Base-by-base conservation (phyloP, 805 yeast species). In the Zygotorulaspora danielsina region DNA sequence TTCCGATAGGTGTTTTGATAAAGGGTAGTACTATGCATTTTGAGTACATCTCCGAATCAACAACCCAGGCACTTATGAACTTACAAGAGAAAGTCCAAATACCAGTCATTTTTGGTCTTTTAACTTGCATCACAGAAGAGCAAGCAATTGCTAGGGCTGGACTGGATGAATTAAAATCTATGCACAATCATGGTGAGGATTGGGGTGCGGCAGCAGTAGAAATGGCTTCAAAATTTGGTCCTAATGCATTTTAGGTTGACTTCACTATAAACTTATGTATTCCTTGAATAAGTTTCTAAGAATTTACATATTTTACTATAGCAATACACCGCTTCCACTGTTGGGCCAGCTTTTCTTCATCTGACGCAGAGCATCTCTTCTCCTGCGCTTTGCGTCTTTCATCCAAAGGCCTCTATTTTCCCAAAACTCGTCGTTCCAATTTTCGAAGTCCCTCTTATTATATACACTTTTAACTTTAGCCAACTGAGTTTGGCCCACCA, bases 151-250 rank as follows among this genome's bases (percentile, higher is more conserved):
- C 80, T 15, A 81, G 98, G 66, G 95, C 97, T 9, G 98, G 97
- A 18, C 68, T 90, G 46, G 87, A 83, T 42, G 79, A 79, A 51
- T 67, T 61, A 8, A 50, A 60, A 17, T 46, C 61, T 13, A 76
- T 80, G 79, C 97, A 93, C 65, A 90, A 90, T 70, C 98, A 93
- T 58, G 98, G 98, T 49, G 86, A 76, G 57, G 98, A 93, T 64
- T 90, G 98, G 98, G 98, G 95, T 51, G 89, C 94, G 24, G 96
- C 97, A 39, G 98, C 98, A 11, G 96, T 93, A 19, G 98, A 90
- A 69, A 90, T 93, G 97, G 81, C 76, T 3, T 36, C 57, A 11
- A 77, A 77, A 51, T 76, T 62, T 42, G 60, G 61, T 20, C 48
- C 50, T 36, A 42, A 42, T 32, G 53, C 49, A 25, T 39, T 43